Evolutionary conservation across 768 basidiomycete species (phyloP).

Genomic region (Omphalotus guepiniiformis): DNA sequence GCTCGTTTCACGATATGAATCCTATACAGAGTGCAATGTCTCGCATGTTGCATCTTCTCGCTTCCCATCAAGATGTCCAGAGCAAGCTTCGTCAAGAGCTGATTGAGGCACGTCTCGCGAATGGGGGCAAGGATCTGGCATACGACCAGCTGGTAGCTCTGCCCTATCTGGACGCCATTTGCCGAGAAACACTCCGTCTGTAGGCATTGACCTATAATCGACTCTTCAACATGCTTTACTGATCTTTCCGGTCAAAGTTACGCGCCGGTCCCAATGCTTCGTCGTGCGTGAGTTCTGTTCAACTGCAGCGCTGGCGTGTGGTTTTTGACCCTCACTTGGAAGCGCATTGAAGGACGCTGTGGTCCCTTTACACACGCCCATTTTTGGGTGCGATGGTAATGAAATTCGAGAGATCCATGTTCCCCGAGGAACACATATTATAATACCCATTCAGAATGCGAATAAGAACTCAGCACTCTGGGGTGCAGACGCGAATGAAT

Average conservation of each 20-base stretch:
- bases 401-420: constrained; percentile 21
- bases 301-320: no score
- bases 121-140: constrained; percentile 21
- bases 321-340: neutral
- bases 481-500: constrained; percentile 39
- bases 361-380: constrained; percentile 32
- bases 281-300: constrained; percentile 20
- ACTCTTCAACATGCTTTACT: neutral
- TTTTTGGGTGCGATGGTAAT: constrained; percentile 25
- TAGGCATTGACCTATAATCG: constrained; percentile 11
- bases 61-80: constrained; percentile 33
- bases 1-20: neutral
- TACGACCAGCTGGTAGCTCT: constrained; percentile 34
- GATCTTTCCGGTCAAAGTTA: constrained; percentile 12
- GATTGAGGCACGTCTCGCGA: constrained; percentile 19
- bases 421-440: constrained; percentile 22
- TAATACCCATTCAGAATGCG: constrained; percentile 16
- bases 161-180: constrained; percentile 37
- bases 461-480: constrained; percentile 34
- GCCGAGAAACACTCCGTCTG: constrained; percentile 36
- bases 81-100: constrained; percentile 33
- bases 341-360: constrained; percentile 28
- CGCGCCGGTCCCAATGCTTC: constrained; percentile 20
- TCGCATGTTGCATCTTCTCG: constrained; percentile 28
- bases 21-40: constrained; percentile 22